These are phyloP conservation scores for Silene vulgaris DNA, from an alignment of 179 eudicot species.

Conservation along the genomic window DNA sequence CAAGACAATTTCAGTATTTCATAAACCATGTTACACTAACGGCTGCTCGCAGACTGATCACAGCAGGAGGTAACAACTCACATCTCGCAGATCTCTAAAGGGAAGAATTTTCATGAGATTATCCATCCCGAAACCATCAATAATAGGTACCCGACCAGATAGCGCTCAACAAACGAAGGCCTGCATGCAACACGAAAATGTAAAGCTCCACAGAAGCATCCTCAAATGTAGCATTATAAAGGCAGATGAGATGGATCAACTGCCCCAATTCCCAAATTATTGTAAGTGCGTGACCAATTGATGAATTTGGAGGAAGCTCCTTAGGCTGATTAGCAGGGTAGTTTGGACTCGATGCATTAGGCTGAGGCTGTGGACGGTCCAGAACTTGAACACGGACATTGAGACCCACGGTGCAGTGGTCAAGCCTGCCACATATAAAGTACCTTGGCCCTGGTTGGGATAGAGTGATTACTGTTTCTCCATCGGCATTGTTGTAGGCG, in stretches of 20 bases:
- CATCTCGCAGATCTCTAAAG: background rate
- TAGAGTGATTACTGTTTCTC: conserved; percentile 16
- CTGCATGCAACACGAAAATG: too few species aligned
- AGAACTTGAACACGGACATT: conserved; percentile 15
- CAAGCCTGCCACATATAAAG: conserved; percentile 20
- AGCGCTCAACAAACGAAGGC: too few species aligned
- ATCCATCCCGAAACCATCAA: too few species aligned
- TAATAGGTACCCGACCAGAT: too few species aligned
- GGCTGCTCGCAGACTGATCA: background rate
- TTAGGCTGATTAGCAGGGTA: background rate
- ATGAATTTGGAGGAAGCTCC: background rate
- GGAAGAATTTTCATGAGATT: background rate
- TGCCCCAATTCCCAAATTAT: background rate
- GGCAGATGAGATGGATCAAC: background rate
- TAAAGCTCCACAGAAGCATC: too few species aligned
- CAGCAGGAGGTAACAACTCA: background rate
- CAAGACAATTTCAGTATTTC: background rate
- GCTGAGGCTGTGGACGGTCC: conserved; percentile 10
- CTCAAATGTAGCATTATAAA: background rate
- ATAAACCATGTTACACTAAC: too few species aligned
- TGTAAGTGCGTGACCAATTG: background rate
- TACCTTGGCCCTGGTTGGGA: conserved; percentile 19
- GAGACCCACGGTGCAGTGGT: conserved; percentile 20
- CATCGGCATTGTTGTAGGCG: background rate
- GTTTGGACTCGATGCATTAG: background rate